Percentiles rank a stretch among this genome's conserved stretches.
phyloP scores from a whole-genome alignment of 306 rosid genomes.

The Dryas octopetala region DNA sequence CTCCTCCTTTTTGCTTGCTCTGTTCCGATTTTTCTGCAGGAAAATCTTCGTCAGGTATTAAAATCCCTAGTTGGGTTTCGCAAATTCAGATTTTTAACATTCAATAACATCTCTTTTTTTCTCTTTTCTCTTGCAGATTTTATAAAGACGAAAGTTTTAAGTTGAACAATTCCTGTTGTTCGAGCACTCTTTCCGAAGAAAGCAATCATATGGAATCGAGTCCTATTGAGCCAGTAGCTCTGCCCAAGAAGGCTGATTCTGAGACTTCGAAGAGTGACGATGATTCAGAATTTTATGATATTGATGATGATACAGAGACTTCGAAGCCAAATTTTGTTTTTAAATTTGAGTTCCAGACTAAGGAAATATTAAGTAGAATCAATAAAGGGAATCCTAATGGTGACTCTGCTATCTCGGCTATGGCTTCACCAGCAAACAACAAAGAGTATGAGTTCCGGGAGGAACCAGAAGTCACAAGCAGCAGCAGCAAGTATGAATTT shows the following conservation, averaged over 20 bases:
- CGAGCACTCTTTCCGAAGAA: constrained; percentile 8
- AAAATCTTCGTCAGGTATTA: constrained; percentile 50
- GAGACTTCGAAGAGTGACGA: constrained; percentile 3
- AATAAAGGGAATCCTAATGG: constrained; percentile 21
- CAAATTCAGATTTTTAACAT: background rate
- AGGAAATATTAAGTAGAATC: constrained; percentile 45
- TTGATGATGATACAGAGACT: constrained; percentile 29
- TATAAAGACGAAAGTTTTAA: constrained; percentile 13
- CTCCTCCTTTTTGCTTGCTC: constrained; percentile 43
- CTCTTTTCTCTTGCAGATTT: constrained; percentile 37
- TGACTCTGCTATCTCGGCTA: constrained; percentile 29
- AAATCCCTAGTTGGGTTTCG: background rate
- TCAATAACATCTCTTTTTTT: background rate
- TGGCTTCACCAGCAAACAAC: constrained; percentile 23
- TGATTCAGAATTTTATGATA: constrained; percentile 14
- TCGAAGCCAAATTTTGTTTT: constrained; percentile 50
- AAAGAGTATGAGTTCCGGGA: constrained; percentile 47
- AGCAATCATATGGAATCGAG: constrained; percentile 26
- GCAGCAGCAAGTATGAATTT: constrained; percentile 50
- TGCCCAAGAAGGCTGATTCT: constrained; percentile 5
- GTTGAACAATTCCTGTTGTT: constrained; percentile 7
- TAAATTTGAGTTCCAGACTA: constrained; percentile 67
- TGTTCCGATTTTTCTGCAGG: constrained; percentile 42
- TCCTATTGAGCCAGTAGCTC: constrained; percentile 12
- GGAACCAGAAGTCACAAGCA: constrained; percentile 40